Conservation (phyloP, 2,329 filamentous ascomycete species). For the Scedosporium minutisporum region DNA sequence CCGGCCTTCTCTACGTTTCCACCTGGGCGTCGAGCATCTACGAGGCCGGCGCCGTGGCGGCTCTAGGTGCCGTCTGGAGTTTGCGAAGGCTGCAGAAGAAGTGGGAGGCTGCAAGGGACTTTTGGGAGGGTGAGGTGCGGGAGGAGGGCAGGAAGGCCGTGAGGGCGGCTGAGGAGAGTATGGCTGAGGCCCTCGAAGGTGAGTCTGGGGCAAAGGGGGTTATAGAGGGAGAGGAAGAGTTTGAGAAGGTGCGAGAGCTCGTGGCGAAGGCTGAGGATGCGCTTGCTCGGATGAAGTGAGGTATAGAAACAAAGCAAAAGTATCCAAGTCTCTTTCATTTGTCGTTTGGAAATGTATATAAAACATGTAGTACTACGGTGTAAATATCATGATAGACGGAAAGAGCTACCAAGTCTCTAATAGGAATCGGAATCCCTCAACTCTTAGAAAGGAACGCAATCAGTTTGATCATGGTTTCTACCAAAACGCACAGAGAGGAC, state of each 20-base stretch:
- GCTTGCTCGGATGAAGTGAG: conserved; percentile 34
- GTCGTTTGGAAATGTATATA: conserved; percentile 2
- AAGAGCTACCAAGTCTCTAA: neutral
- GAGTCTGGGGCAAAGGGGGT: conserved; percentile 13
- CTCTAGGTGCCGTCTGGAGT: conserved; percentile 51
- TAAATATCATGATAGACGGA: conserved; percentile 1
- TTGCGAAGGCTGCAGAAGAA: conserved; percentile 49
- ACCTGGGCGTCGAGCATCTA: conserved; percentile 43
- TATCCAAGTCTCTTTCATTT: neutral
- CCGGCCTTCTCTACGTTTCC: conserved; percentile 47
- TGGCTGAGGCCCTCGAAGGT: conserved; percentile 35
- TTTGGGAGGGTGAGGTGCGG: conserved; percentile 58
- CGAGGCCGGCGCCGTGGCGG: conserved; percentile 52
- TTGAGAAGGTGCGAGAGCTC: conserved; percentile 32
- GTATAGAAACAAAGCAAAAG: neutral
- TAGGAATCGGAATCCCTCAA: neutral
- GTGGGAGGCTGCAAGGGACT: conserved; percentile 50
- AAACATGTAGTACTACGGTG: neutral
- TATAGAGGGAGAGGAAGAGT: conserved; percentile 20
- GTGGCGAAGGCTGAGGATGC: conserved; percentile 40
- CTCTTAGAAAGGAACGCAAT: neutral
- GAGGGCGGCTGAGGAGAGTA: conserved; percentile 42
- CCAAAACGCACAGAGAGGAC: neutral
- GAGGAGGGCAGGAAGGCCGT: conserved; percentile 58
- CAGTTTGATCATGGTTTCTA: neutral